These are phyloP conservation scores for Candida frijolesensis DNA, from an alignment of 1,139 yeast genomes.

Conservation along the genomic window DNA sequence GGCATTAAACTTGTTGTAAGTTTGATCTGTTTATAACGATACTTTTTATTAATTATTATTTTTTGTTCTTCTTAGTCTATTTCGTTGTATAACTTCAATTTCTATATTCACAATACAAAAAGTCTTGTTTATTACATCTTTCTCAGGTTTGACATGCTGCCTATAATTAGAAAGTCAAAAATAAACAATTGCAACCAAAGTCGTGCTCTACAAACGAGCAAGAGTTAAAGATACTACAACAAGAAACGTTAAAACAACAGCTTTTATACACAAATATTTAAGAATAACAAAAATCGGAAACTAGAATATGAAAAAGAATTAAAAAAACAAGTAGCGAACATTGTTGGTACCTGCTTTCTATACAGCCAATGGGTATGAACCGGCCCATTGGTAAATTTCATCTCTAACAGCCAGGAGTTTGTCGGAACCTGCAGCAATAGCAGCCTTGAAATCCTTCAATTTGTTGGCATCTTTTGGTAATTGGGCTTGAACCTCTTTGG, in stretches of 20 bases:
- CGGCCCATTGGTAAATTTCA: slow-evolving; percentile 91
- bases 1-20: slow-evolving; percentile 6
- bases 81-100: background rate
- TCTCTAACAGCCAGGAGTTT: slow-evolving; percentile 62
- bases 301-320: background rate
- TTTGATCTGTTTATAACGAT: background rate
- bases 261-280: too few species aligned
- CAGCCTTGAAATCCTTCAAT: slow-evolving; percentile 89
- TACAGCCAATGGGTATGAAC: slow-evolving; percentile 89
- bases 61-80: background rate
- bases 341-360: slow-evolving; percentile 22
- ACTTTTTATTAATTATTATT: background rate
- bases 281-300: background rate
- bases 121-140: background rate
- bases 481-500: slow-evolving; percentile 71
- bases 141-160: background rate
- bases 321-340: background rate
- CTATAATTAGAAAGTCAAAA: too few species aligned
- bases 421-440: slow-evolving; percentile 70
- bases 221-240: too few species aligned
- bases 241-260: too few species aligned
- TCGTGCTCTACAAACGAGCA: too few species aligned
- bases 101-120: background rate
- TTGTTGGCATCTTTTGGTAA: slow-evolving; percentile 88
- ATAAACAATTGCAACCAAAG: too few species aligned